Base-by-base conservation (phyloP, 2,329 filamentous ascomycete genomes). In the Myriangium duriaei region DNA sequence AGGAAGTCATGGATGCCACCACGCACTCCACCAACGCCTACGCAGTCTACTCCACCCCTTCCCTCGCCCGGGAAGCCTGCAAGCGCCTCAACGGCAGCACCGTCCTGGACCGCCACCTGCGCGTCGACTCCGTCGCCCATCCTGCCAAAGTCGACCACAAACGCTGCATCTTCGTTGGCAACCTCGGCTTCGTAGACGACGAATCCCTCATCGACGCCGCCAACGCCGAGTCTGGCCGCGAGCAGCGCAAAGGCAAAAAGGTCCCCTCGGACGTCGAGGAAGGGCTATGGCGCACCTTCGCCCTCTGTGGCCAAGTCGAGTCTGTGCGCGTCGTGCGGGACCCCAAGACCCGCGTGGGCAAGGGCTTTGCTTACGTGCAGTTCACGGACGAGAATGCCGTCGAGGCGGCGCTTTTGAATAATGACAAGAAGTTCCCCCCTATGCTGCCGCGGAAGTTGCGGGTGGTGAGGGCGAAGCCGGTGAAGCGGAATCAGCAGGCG, bases 351-450 rank as follows among this genome's bases (percentile, higher is more conserved):
- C 76, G 92, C 34, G 84, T 98, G 18, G 86, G 91, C 52, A 98
- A 98, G 58, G 91, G 91, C 4, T 85, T 98, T 54, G 92, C 92
- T 45, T 98, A 98, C 53, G 88, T 98, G 11, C 91, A 98, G 55
- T 98, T 98, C 61, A 75, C 79, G 67, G 84, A 96, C 51, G 75
- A 71, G 45, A 95, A 92, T 51, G 69, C 79, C 31, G 88, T 98
- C 32, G 91, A 98, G 60, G 74, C 81, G n/a, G 91, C 91, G 2
- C 71, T 98, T 10, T 71, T 92, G 28, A 74, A 88, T 44, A 74
- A 95, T 56, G 87, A 77, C 45, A 93, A 96, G 67, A 91, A 83
- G 51, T 96, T 87, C 53, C 86, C 88, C 11, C 88, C 88, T 12
- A 79, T 95, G 74, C 75, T 96, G n/a, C 88, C 88, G 7, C 78